A percentile compares a stretch with the other conserved stretches of the same genome.
phyloP scores from a whole-genome alignment of 2,329 filamentous ascomycete genomes.

The Diaporthe sp. region DNA sequence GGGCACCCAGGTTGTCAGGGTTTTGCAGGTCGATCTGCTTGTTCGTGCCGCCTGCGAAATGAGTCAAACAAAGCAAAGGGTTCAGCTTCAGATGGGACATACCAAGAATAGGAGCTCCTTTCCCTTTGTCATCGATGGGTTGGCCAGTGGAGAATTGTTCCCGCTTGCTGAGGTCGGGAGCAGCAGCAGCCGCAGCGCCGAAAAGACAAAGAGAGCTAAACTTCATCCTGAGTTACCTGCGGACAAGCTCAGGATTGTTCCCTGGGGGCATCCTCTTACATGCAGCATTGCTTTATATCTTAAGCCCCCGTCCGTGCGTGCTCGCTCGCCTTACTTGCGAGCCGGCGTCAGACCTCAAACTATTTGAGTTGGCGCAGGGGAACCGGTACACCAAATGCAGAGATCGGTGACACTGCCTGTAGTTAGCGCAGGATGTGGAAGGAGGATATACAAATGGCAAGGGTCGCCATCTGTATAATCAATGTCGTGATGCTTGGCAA shows the following conservation, averaged over 20 bases:
- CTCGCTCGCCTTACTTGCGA: slow-evolving; percentile 24
- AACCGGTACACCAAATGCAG: not conserved
- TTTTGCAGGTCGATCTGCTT: slow-evolving; percentile 69
- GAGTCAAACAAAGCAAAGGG: not conserved
- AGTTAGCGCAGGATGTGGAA: slow-evolving; percentile 6
- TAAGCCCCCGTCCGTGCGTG: not conserved
- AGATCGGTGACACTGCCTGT: not conserved
- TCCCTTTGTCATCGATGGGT: slow-evolving; percentile 16
- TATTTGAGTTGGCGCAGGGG: not conserved
- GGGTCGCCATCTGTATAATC: slow-evolving; percentile 12
- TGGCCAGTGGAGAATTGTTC: slow-evolving; percentile 4
- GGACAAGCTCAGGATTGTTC: not conserved
- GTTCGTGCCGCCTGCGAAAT: slow-evolving; percentile 64
- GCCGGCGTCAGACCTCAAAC: slow-evolving; percentile 8
- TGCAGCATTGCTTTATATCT: not conserved
- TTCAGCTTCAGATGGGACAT: too few relatives aligned
- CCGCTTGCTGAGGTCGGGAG: slow-evolving; percentile 4
- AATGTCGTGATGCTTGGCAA: slow-evolving; percentile 20
- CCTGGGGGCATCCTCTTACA: not conserved
- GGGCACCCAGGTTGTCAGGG: slow-evolving; percentile 70
- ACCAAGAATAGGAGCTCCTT: slow-evolving; percentile 11
- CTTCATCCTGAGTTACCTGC: not conserved
- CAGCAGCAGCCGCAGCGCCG: not conserved
- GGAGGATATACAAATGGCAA: not conserved
- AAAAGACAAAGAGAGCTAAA: not conserved